Percentiles rank a stretch among this genome's conserved stretches.
Evolutionary conservation across 306 rosid genomes (phyloP).

Genomic region (Sindora glabra): DNA sequence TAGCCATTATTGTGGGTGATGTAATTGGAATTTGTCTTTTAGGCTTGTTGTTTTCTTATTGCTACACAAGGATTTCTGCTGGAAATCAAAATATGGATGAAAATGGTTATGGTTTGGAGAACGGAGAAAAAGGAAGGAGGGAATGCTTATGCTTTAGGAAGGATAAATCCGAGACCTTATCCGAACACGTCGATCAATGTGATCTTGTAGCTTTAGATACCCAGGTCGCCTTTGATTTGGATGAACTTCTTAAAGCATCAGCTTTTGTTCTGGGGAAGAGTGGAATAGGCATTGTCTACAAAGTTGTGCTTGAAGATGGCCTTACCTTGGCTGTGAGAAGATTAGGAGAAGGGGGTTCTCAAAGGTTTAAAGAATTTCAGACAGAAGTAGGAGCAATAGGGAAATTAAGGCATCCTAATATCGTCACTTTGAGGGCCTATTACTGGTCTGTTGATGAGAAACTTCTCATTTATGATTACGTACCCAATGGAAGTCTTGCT

Average conservation of each 20-base stretch:
- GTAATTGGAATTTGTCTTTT: constrained; percentile 76
- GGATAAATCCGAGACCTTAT: constrained; percentile 61
- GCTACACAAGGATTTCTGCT: constrained; percentile 66
- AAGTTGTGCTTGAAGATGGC: constrained; percentile 96
- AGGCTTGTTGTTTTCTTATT: constrained; percentile 84
- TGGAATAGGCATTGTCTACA: constrained; percentile 92
- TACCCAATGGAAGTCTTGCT: constrained; percentile 87
- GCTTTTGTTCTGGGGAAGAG: constrained; percentile 96
- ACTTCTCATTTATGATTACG: constrained; percentile 84
- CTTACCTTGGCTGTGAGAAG: constrained; percentile 83
- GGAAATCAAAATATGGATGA: constrained; percentile 46
- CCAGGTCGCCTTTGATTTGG: constrained; percentile 80
- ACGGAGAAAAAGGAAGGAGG: constrained; percentile 49
- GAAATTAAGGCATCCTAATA: constrained; percentile 80
- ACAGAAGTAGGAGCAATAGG: constrained; percentile 98
- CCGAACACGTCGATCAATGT: constrained; percentile 75
- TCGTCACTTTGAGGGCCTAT: constrained; percentile 77
- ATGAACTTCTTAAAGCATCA: constrained; percentile 97
- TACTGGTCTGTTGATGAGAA: constrained; percentile 99
- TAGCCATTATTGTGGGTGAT: constrained; percentile 76
- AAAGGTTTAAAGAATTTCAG: constrained; percentile 92
- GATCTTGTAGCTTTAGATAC: constrained; percentile 83
- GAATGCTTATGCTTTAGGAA: constrained; percentile 75
- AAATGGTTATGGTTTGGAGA: constrained; percentile 24
- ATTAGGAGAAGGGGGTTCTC: constrained; percentile 98